Evolutionary conservation across 176 grass and related monocot species (phyloP).

Genomic region (Pontederia paniculata): DNA sequence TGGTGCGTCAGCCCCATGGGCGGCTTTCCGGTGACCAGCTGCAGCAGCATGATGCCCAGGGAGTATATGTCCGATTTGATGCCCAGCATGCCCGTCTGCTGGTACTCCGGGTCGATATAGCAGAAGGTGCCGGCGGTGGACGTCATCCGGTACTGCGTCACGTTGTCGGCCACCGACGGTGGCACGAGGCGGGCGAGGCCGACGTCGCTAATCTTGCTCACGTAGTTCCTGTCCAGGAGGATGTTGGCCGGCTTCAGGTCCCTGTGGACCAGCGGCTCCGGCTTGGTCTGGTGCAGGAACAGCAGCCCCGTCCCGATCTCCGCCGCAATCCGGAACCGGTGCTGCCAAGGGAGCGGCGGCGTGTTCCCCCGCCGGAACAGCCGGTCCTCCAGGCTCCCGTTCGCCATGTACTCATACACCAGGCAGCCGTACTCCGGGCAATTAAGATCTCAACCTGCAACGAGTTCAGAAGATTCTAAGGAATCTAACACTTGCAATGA

Average conservation of each 20-base stretch:
- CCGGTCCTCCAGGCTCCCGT: too few species aligned
- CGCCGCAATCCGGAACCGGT: not conserved
- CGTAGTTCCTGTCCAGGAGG: conserved; percentile 15
- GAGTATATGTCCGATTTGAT: conserved; percentile 16
- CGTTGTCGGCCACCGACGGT: not conserved
- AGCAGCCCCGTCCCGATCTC: not conserved
- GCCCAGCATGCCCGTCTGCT: conserved; percentile 14
- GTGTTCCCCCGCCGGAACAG: too few species aligned
- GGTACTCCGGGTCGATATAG: conserved; percentile 18
- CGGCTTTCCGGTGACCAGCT: not conserved
- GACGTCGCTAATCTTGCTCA: conserved; percentile 15
- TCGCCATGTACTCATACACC: too few species aligned
- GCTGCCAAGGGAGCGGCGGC: not conserved
- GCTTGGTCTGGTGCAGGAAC: conserved; percentile 1
- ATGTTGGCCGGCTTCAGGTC: conserved; percentile 18
- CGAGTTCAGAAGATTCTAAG: too few species aligned
- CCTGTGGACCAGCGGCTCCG: conserved; percentile 3
- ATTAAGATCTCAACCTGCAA: too few species aligned
- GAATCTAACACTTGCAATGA: too few species aligned
- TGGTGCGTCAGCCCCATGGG: conserved; percentile 10
- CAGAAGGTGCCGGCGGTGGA: conserved; percentile 15
- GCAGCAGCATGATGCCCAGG: conserved; percentile 13
- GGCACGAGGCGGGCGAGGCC: conserved; percentile 10
- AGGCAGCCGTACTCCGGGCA: too few species aligned
- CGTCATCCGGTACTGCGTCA: conserved; percentile 13